Conservation (phyloP, 495 filamentous ascomycete species). For the Bryoglossum gracile region DNA sequence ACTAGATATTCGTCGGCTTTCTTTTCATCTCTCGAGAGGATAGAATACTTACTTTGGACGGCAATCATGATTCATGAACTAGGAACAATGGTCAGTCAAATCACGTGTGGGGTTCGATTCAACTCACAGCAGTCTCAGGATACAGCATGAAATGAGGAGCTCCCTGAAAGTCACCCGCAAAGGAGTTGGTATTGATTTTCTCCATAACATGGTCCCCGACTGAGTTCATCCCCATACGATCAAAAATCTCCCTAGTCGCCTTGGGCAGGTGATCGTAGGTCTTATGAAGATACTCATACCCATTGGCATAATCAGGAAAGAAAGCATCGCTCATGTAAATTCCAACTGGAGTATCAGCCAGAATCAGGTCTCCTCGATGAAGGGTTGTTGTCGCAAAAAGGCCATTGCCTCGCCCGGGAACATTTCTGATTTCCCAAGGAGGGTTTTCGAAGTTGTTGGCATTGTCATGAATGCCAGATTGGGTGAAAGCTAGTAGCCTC, state of each 20-base stretch:
- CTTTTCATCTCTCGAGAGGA: neutral
- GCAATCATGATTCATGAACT: slow-evolving; percentile 24
- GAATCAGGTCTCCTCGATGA: slow-evolving; percentile 17
- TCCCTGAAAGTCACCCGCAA: slow-evolving; percentile 20
- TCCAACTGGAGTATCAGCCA: slow-evolving; percentile 20
- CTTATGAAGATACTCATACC: slow-evolving; percentile 15
- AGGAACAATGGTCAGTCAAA: neutral
- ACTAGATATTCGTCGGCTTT: slow-evolving; percentile 6
- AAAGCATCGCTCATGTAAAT: slow-evolving; percentile 21
- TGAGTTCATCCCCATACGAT: slow-evolving; percentile 5
- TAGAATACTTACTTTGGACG: slow-evolving; percentile 19
- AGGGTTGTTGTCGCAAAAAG: slow-evolving; percentile 20
- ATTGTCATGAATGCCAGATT: slow-evolving; percentile 4
- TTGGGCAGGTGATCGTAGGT: slow-evolving; percentile 20
- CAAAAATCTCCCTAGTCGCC: slow-evolving; percentile 9
- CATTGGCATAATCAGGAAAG: slow-evolving; percentile 3
- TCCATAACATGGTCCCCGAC: slow-evolving; percentile 21
- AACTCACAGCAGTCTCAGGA: slow-evolving; percentile 22
- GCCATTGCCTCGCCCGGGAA: slow-evolving; percentile 21
- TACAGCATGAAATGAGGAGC: slow-evolving; percentile 18
- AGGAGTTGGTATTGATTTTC: slow-evolving; percentile 23
- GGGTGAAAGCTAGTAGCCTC: slow-evolving; percentile 8
- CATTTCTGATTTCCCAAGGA: slow-evolving; percentile 15
- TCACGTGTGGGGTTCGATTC: neutral
- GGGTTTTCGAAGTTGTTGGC: slow-evolving; percentile 13